Evolutionary conservation across 2,329 filamentous ascomycete genomes (phyloP).

Genomic region (Ceratocystis diversiconidia): DNA sequence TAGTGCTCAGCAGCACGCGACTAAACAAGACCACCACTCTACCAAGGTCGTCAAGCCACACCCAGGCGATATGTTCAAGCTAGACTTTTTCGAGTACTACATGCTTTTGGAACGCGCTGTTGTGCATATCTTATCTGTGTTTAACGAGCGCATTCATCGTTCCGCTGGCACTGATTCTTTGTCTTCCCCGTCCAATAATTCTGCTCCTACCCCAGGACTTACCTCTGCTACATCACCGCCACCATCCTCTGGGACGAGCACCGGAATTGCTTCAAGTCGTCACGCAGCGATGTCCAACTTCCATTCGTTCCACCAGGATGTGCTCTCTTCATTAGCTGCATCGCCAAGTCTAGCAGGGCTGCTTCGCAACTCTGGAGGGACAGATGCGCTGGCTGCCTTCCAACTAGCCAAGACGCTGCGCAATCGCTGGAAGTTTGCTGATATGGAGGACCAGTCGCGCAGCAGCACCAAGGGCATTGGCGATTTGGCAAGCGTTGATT

Average conservation of each 20-base stretch:
- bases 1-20: not conserved
- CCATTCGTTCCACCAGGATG: constrained; percentile 56
- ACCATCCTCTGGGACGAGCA: not conserved
- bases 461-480: constrained; percentile 22
- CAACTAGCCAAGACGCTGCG: constrained; percentile 53
- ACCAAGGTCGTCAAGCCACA: constrained; percentile 33
- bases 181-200: not conserved
- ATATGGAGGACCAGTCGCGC: constrained; percentile 29
- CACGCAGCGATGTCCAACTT: constrained; percentile 8
- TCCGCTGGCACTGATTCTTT: not conserved
- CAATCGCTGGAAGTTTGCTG: constrained; percentile 58
- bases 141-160: constrained; percentile 39
- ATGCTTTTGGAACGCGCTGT: constrained; percentile 56
- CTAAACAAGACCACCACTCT: not conserved
- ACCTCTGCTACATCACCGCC: not conserved
- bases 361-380: constrained; percentile 24
- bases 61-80: constrained; percentile 50
- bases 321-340: constrained; percentile 47
- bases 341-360: constrained; percentile 37
- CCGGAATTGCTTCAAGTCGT: not conserved
- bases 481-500: constrained; percentile 43
- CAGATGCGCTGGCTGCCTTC: constrained; percentile 39
- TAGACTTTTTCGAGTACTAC: constrained; percentile 68
- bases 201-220: not conserved
- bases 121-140: constrained; percentile 51